These are phyloP conservation scores for Didymosphaeria variabile DNA, from an alignment of 2,329 filamentous ascomycete genomes.

Conservation along the genomic window DNA sequence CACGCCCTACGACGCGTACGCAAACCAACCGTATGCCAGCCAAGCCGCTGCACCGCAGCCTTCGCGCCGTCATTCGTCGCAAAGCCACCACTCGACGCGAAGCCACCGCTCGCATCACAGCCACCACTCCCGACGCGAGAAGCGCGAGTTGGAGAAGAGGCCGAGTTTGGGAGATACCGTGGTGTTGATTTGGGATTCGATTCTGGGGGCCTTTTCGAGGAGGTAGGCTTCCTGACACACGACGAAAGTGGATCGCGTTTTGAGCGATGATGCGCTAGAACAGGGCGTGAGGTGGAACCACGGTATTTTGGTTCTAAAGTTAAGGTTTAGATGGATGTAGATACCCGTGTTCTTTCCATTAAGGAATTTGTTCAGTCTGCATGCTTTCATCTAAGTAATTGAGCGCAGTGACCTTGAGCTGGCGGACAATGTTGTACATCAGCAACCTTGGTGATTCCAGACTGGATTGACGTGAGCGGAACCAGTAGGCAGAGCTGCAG, in stretches of 20 bases:
- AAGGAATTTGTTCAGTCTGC: too few relatives aligned
- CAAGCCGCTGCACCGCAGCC: slow-evolving; percentile 5
- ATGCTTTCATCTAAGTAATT: too few relatives aligned
- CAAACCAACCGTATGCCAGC: slow-evolving; percentile 1
- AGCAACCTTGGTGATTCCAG: too few relatives aligned
- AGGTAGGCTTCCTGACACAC: background rate
- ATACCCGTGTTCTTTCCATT: too few relatives aligned
- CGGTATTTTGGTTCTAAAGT: too few relatives aligned
- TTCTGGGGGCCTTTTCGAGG: slow-evolving; percentile 21
- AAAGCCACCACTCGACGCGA: slow-evolving; percentile 18
- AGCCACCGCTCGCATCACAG: slow-evolving; percentile 18
- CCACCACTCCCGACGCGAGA: background rate
- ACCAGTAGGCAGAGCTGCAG: too few relatives aligned
- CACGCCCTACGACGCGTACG: slow-evolving; percentile 7
- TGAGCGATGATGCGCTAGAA: too few relatives aligned
- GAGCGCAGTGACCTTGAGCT: too few relatives aligned
- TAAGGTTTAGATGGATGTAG: background rate
- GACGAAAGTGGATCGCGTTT: too few relatives aligned
- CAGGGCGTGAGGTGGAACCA: too few relatives aligned
- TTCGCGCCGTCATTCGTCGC: slow-evolving; percentile 9
- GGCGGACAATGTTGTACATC: too few relatives aligned
- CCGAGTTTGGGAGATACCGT: slow-evolving; percentile 30
- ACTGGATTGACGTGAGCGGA: too few relatives aligned
- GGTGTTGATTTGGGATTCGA: slow-evolving; percentile 21
- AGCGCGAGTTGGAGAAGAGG: slow-evolving; percentile 19